Evolutionary conservation across 2,329 filamentous ascomycete species (phyloP), one percentile per base, ranked within the genome.

Genomic region (Clarireedia hainanense): DNA sequence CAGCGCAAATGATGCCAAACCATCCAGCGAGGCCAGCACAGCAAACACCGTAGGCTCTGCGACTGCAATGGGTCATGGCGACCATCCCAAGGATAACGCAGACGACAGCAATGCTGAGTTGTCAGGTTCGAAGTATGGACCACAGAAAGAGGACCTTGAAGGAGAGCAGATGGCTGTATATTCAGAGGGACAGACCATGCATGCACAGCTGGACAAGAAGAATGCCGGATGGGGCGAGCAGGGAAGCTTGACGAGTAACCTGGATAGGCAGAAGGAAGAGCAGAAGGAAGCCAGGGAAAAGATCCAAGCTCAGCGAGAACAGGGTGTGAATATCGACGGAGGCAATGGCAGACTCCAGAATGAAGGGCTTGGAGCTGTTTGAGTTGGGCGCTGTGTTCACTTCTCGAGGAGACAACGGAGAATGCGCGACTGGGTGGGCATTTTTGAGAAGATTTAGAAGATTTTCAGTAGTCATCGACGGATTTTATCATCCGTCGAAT

Each of bases 261-360:
- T 69, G 56, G 67, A 69, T 34, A 64, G 64, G 51, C 63, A 66
- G 47, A 70, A 68, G 60, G 62, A 54, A 37, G 67, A 70, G 58
- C 67, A 69, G 56, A 63, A 67, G 46, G 61, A 39, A 50, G 60
- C 62, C 6, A 61, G 66, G 48, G 65, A 67, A 27, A 57, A 62
- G 15, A 61, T 68, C 34, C 61, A 69, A 57, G 56, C 58, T 23
- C 57, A 60, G 26, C 59, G 66, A 48, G 55, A 55, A 26, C 51
- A 48, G 17, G 69, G 68, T 1, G 52, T 50, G 12, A 60, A 63
- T 60, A 63, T 69, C 34, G 66, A 66, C 60, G 66, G 65, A 34
- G 65, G 67, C 39, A 65, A 59, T 40, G 57, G 59, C 6, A 62
- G 66, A 43, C 37, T 57, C 27, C 59, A 61, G 34, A 66, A 73